Evolutionary conservation across 2,329 filamentous ascomycete species (phyloP), one percentile per base, ranked within the genome.

Genomic region (Diaporthe vexans): DNA sequence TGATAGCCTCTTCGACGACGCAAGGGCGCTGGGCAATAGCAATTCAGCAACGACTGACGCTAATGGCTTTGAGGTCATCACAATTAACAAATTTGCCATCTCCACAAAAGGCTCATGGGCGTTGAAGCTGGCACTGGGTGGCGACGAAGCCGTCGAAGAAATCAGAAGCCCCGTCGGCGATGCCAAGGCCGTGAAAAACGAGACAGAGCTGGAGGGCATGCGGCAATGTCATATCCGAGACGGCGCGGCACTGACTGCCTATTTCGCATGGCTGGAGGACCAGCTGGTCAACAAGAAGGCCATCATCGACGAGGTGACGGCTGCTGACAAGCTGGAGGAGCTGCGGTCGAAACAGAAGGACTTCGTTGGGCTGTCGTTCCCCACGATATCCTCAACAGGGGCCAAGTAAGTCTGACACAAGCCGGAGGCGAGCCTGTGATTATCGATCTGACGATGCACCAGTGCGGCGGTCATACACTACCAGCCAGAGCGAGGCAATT

Each of bases 381-480:
- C 95, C 78, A 98, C 97, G 2, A 99, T 99, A 76, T 98, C 96
- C 0, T 97, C 95, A 0, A 98, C 95, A 0, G 97, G 97, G 3
- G 86, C 96, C 70, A 91, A 91, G 89, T 91, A 81, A 84, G 89
- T 85, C 10, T 1, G 13, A 9, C 26, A 2, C 15, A 35, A 35
- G 52, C 8, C n/a, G 13, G 35, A 19, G 29, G 29, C 19, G 11
- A 54, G 15, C 13, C 10, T 6, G 13, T 33, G 9, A 10, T 9
- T 15, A 17, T 37, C 24, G 10, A 48, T 43, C 69, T 74, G 35
- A 74, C 71, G 37, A 46, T 7, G 26, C n/a, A 56, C n/a, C 51
- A 98, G 97, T 82, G 97, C 95, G 74, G 97, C 97, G 7, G 90
- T 99, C 17, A 99, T 99, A 74, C 97, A 99, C 82, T 99, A 99